Evolutionary conservation across 2,329 filamentous ascomycete species (phyloP), one percentile per base, ranked within the genome.

Genomic region (Penicillium sp.): DNA sequence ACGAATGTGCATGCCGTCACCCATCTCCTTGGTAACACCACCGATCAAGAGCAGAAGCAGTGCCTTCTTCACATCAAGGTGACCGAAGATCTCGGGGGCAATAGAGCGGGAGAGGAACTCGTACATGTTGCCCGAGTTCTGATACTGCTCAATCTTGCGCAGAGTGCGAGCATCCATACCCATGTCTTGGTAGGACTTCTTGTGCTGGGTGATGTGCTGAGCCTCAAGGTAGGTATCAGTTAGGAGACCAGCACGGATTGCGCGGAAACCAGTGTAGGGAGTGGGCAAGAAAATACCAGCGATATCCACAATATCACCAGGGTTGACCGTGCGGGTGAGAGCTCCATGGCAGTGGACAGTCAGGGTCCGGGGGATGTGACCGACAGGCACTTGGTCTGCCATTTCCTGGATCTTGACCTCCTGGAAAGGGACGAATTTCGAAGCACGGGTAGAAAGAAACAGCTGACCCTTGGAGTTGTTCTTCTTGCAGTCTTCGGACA

Each of bases 321-420:
- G 95, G 72, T 91, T 98, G 69, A 98, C 85, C 67, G 91, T 87
- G 57, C 95, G 84, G 29, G 93, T 91, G 13, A 96, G 82, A 59
- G 87, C 90, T 59, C 95, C 95, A 70, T 96, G 89, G 75, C 92
- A 96, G 68, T 96, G 85, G 22, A 99, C 81, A 0, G 93, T 98
- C 61, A 99, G 79, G 56, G 91, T 91, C 57, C 95, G 87, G 31
- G 95, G 95, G 67, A 99, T 99, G 73, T 99, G 95, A 50, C 95
- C 95, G 62, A 99, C 96, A 8, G 95, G 95, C 0, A 99, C 95
- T 75, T 99, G 95, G 73, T 99, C 95, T n/a, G 95, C 92, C 87
- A 98, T 91, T 74, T 99, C 95, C 76, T 99, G 95, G 55, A 99
- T 92, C 79, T 98, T 98, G 76, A 98, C 87, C 76, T 99, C 95